Conservation (phyloP, 495 filamentous ascomycete genomes). For the Stereocaulon alpinum region DNA sequence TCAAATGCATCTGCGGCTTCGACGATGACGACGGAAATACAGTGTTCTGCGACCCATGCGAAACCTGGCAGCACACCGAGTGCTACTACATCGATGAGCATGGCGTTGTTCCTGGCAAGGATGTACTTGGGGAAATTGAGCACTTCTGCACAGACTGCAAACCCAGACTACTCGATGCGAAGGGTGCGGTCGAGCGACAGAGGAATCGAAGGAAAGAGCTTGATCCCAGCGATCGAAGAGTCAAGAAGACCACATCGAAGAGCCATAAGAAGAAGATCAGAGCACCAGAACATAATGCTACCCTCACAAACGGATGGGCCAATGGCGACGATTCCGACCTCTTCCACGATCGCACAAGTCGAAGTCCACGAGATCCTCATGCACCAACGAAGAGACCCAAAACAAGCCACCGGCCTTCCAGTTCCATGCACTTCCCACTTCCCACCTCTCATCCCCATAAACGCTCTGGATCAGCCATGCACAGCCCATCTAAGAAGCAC, state of each 20-base stretch:
- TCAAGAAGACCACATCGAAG: conserved; percentile 59
- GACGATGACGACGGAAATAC: conserved; percentile 94
- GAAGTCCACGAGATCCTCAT: conserved; percentile 48
- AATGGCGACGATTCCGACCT: conserved; percentile 30
- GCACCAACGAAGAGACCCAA: conserved; percentile 63
- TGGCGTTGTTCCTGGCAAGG: conserved; percentile 48
- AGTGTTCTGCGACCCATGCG: conserved; percentile 88
- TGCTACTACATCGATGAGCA: conserved; percentile 58
- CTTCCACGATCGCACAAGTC: conserved; percentile 34
- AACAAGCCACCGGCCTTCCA: conserved; percentile 58
- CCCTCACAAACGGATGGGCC: conserved; percentile 36
- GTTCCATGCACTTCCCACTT: conserved; percentile 54
- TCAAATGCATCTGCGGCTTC: conserved; percentile 94
- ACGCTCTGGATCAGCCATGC: conserved; percentile 38
- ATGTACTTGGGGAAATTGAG: conserved; percentile 47
- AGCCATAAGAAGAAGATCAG: conserved; percentile 65
- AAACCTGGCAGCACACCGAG: conserved; percentile 95
- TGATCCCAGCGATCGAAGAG: conserved; percentile 48
- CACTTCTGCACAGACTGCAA: conserved; percentile 85
- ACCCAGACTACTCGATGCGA: conserved; percentile 59
- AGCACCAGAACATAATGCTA: conserved; percentile 25
- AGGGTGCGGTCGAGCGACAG: conserved; percentile 60
- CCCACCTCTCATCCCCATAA: conserved; percentile 36
- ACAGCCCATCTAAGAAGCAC: conserved; percentile 45
- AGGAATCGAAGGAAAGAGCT: conserved; percentile 48